phyloP scores from a whole-genome alignment of 345 rosid species.

The Salix purpurea region DNA sequence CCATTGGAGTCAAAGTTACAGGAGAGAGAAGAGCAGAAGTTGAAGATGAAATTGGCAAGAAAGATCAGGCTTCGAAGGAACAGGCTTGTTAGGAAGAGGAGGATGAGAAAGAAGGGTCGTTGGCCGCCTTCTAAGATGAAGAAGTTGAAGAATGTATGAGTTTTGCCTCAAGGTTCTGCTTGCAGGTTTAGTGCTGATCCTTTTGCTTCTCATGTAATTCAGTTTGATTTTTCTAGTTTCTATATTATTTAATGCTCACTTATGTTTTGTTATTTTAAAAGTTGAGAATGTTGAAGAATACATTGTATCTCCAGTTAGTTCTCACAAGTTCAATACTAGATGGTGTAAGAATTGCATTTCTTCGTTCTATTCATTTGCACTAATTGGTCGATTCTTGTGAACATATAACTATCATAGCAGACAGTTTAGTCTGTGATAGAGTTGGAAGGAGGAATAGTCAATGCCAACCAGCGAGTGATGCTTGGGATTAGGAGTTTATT shows the following conservation, averaged over 20 bases:
- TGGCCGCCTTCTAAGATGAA: slow-evolving; percentile 97
- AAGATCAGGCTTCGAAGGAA: slow-evolving; percentile 83
- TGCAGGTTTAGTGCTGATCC: slow-evolving; percentile 16
- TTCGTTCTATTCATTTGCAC: neutral
- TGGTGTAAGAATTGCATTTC: neutral
- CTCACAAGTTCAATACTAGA: neutral
- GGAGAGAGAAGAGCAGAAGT: slow-evolving; percentile 57
- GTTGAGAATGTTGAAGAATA: neutral
- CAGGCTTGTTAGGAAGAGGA: slow-evolving; percentile 70
- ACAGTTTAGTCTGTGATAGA: too few relatives aligned
- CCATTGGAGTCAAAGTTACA: slow-evolving; percentile 76
- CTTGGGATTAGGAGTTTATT: too few relatives aligned
- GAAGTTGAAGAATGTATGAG: slow-evolving; percentile 80
- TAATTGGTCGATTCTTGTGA: too few relatives aligned
- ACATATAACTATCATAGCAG: too few relatives aligned
- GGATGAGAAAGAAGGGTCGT: slow-evolving; percentile 88
- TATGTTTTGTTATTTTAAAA: neutral
- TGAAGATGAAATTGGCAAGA: slow-evolving; percentile 82
- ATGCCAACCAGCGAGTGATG: too few relatives aligned
- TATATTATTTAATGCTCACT: neutral
- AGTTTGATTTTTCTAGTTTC: neutral
- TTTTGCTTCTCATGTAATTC: neutral
- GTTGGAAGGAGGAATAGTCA: too few relatives aligned
- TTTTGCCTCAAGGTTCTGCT: neutral
- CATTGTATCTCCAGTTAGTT: neutral